These are phyloP conservation scores for Chlamydomonas reinhardtii DNA, from an alignment of 163 green algal genomes.

Conservation along the genomic window DNA sequence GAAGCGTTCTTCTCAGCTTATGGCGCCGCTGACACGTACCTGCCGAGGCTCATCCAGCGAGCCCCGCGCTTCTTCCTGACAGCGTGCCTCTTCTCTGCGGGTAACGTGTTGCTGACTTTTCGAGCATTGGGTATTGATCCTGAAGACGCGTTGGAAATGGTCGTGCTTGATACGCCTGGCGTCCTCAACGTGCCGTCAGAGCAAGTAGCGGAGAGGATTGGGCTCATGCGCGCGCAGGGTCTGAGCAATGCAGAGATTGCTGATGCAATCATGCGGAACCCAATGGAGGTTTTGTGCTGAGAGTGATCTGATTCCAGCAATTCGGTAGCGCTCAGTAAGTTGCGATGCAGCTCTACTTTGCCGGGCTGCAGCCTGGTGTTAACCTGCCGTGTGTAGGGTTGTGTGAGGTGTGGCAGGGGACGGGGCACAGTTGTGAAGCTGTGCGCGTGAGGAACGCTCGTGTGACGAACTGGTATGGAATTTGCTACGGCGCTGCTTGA, in stretches of 20 bases:
- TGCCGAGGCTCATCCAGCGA: not conserved
- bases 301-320: too few species aligned
- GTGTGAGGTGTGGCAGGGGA: too few species aligned
- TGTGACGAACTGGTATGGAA: too few species aligned
- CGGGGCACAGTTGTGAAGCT: too few species aligned
- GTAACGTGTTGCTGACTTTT: not conserved
- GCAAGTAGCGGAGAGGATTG: too few species aligned
- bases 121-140: not conserved
- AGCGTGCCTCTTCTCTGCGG: not conserved
- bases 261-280: not conserved
- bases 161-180: not conserved
- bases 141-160: not conserved
- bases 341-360: too few species aligned
- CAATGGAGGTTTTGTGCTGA: not conserved
- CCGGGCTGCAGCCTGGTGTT: too few species aligned
- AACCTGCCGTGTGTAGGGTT: too few species aligned
- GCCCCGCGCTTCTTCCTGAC: not conserved
- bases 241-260: not conserved
- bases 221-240: not conserved
- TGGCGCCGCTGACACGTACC: not conserved
- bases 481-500: too few species aligned
- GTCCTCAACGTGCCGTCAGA: constrained; percentile 3
- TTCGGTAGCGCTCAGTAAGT: too few species aligned
- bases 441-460: too few species aligned
- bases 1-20: not conserved